Conservation (phyloP, 2,329 filamentous ascomycete genomes). For the Fusarium guadeloupense region DNA sequence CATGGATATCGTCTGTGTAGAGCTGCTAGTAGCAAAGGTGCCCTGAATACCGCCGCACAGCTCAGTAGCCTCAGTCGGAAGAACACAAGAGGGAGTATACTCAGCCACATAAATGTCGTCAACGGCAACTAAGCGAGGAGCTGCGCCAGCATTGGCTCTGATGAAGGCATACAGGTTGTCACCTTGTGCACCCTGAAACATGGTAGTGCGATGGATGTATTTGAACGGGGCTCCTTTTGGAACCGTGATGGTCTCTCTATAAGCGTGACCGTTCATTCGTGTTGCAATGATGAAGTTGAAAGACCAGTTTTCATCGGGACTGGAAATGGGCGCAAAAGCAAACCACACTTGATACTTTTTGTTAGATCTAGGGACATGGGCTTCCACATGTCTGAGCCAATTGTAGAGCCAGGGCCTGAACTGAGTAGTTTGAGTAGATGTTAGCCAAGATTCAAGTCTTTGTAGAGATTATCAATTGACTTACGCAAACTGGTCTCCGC, state of each 20-base stretch:
- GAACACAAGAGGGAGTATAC: background rate
- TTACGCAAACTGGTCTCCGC: conserved; percentile 2
- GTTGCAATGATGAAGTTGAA: background rate
- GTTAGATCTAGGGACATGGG: background rate
- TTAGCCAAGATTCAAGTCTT: background rate
- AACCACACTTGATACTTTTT: conserved; percentile 8
- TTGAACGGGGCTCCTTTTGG: conserved; percentile 2
- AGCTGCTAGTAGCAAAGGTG: background rate
- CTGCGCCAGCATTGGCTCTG: background rate
- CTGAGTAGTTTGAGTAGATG: background rate
- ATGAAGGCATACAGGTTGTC: background rate
- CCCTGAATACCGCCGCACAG: background rate
- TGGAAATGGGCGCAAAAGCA: background rate
- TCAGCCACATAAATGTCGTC: conserved; percentile 8
- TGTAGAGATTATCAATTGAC: background rate
- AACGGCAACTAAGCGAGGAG: background rate
- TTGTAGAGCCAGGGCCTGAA: background rate
- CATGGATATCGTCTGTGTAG: too few species aligned
- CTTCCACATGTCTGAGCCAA: background rate
- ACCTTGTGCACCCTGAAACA: background rate
- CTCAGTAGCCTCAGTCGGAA: background rate
- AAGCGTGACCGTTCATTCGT: background rate
- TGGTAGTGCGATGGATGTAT: background rate
- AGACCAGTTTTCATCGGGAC: background rate
- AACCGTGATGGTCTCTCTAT: background rate